Conservation (phyloP, 2,329 filamentous ascomycete species). For the Cadophora malorum region DNA sequence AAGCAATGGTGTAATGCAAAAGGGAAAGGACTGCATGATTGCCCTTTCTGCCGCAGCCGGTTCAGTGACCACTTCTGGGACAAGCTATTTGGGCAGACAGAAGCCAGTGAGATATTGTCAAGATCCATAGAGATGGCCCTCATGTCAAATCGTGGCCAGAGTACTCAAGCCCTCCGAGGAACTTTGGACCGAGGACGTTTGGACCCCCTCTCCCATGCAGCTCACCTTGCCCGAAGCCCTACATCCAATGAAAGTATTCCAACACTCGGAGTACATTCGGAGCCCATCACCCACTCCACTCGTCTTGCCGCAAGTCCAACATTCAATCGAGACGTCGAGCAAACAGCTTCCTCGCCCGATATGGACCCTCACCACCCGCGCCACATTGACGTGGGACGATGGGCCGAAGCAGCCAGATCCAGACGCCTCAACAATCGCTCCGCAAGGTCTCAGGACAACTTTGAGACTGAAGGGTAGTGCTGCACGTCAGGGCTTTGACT, state of each 20-base stretch:
- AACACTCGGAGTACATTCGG: neutral
- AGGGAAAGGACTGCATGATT: neutral
- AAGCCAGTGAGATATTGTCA: neutral
- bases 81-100: constrained; percentile 24
- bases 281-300: neutral
- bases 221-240: neutral
- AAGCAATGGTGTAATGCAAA: constrained; percentile 27
- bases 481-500: neutral
- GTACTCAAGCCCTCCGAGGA: neutral
- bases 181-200: neutral
- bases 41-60: constrained; percentile 31
- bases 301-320: neutral
- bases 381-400: too few species aligned
- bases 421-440: neutral
- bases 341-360: neutral
- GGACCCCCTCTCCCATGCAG: neutral
- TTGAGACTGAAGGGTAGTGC: neutral
- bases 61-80: constrained; percentile 28
- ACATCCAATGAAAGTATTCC: too few species aligned
- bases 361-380: neutral
- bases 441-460: neutral
- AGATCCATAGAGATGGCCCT: neutral
- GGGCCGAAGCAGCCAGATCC: neutral
- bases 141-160: neutral
- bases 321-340: too few species aligned